Evolutionary conservation across 176 grass and related monocot genomes (phyloP).

Genomic region (Dactylis glomerata): DNA sequence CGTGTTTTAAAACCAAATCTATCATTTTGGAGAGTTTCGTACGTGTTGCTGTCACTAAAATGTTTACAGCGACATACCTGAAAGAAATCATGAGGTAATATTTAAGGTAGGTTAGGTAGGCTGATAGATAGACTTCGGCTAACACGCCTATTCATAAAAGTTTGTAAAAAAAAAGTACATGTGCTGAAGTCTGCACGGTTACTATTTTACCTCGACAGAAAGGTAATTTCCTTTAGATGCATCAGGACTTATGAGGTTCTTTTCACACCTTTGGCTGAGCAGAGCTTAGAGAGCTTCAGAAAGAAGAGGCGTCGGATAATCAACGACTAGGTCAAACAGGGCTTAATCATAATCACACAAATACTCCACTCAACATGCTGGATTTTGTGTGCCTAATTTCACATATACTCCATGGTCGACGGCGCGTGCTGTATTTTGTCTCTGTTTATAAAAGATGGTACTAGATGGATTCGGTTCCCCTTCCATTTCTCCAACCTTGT

Average conservation of each 20-base stretch:
- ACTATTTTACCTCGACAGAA: background rate
- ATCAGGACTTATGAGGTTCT: background rate
- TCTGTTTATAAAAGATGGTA: background rate
- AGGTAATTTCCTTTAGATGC: background rate
- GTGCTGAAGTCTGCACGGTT: background rate
- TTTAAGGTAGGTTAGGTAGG: background rate
- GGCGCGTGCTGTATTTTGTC: background rate
- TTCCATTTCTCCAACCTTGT: background rate
- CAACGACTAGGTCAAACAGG: background rate
- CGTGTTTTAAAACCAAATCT: background rate
- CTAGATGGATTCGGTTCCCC: background rate
- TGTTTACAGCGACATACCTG: background rate
- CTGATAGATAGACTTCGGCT: background rate
- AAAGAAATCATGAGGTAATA: background rate
- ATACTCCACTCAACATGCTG: background rate
- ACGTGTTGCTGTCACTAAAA: background rate
- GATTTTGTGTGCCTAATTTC: conserved; percentile 1
- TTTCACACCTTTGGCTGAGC: background rate
- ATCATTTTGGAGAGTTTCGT: background rate
- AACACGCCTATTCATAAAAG: background rate
- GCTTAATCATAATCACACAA: conserved; percentile 22
- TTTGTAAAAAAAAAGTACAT: background rate
- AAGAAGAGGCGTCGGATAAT: background rate
- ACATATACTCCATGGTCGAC: background rate
- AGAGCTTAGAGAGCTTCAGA: background rate